phyloP scores from a whole-genome alignment of 2,329 filamentous ascomycete species.

The Phialophora macrospora region DNA sequence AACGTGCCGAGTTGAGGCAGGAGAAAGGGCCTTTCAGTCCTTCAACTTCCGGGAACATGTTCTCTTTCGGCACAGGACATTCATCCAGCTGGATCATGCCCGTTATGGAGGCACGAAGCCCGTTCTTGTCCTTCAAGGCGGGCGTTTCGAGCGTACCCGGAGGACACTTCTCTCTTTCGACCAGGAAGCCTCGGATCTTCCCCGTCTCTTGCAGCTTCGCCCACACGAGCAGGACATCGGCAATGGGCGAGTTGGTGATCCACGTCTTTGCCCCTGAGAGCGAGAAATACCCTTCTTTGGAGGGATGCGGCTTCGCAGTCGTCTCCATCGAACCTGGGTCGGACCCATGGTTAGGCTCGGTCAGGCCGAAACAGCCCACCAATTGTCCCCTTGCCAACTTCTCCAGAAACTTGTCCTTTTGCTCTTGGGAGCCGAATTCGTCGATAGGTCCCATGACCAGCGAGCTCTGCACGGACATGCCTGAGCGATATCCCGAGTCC shows the following conservation, averaged over 20 bases:
- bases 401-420: constrained; percentile 83
- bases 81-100: constrained; percentile 97
- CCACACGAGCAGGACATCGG: constrained; percentile 86
- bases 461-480: constrained; percentile 91
- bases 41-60: constrained; percentile 92
- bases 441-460: constrained; percentile 92
- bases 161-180: constrained; percentile 84
- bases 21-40: constrained; percentile 88
- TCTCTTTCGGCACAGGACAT: constrained; percentile 82
- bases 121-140: constrained; percentile 91
- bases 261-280: constrained; percentile 87
- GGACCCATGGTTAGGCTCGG: constrained; percentile 90
- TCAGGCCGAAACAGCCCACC: constrained; percentile 84
- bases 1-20: constrained; percentile 90
- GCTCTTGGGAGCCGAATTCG: constrained; percentile 83
- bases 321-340: constrained; percentile 93
- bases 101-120: constrained; percentile 87
- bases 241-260: constrained; percentile 93
- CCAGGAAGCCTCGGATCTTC: constrained; percentile 90
- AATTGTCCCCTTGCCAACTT: constrained; percentile 80
- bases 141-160: constrained; percentile 90
- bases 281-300: constrained; percentile 79
- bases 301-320: constrained; percentile 79
- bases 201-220: constrained; percentile 88
- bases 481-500: constrained; percentile 88